Base-by-base conservation (phyloP, 805 yeast species). In the Sungouiozyma intestinalis region DNA sequence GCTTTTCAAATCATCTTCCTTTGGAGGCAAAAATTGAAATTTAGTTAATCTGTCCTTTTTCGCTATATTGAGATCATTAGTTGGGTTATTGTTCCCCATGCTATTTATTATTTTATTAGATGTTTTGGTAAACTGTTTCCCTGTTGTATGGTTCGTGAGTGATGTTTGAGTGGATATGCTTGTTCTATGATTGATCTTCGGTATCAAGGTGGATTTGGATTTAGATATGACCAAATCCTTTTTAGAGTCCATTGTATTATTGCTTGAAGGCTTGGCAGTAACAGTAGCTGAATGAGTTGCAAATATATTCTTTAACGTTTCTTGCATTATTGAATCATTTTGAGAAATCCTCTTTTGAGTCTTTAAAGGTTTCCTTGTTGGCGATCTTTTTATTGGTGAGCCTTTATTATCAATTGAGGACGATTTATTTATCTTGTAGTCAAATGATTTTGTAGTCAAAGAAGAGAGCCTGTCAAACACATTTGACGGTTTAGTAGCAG, bases 401-500 rank as follows among this genome's bases (percentile, higher is more conserved):
- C 64, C 63, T 8, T 52, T 49, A 20, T 51, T 36, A 43, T 57
- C 62, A 13, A 52, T 51, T 16, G 54, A 45, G 3, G 60, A 54
- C 14, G 29, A 15, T 6, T 13, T 27, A 15, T 38, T 21, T 2
- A 53, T 48, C 43, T 57, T 60, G 19, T 52, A 52, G 31, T 60
- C 62, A 36, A 58, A 59, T 4, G 63, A 58, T 45, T 56, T 54
- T 14, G 64, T 59, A 14, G 62, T 48, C 17, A 45, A 33, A 7
- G 55, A 48, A 0, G 63, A 49, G 31, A 60, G 44, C 35, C 65
- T 49, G 35, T 59, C 62, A 45, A 60, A 60, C 3, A 60, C 64
- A 37, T 52, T 58, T 4, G 34, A 36, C 11, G 48, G 21, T 35
- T 34, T 42, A 4, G 49, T 45, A 5, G 49, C 43, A 27, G 40